Base-by-base conservation (phyloP, 345 rosid genomes). In the Hibiscus syriacus region DNA sequence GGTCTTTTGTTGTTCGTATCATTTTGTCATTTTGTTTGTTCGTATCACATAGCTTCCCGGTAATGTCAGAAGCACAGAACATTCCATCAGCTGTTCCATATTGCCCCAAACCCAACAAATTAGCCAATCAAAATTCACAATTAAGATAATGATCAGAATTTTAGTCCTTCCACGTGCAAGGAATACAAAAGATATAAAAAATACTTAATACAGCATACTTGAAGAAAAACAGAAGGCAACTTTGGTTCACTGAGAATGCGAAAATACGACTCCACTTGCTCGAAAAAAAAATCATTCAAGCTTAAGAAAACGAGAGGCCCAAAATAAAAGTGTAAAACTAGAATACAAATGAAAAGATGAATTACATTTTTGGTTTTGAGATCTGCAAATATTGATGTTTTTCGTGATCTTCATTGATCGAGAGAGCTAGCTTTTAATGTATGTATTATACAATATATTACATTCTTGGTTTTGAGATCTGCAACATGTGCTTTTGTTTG, bases 71-170 rank as follows among this genome's bases (percentile, higher is more conserved):
- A 52, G 92, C 85, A 67, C 96, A 85, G 76, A 83, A 87, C 74
- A 86, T 89, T 65, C 90, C 95, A 76, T 87, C 90, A 66, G 90
- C 86, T 45, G 92, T 87, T 69, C 99, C 97, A 62, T 89, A 94
- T 69, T 94, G 96, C 73, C 99, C 99, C 80, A 89, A 70, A 91
- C 97, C 98, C 99, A 94, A 74, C 97, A 94, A 71, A 91, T 89
- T 69, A 94, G 90, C 99, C 12, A 66, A 79, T 52, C 76, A 74
- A 49, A 76, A 78, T 23, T 36, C 75, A 52, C 59, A 48, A 67
- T 32, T 72, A 55, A 69, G 49, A 76, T 13, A 26, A 41, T 19
- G 48, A 45, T 32, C 16, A 41, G n/a, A n/a, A 23, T 25, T 59
- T 34, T 41, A 61, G 30, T 11, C 54, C 45, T 14, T 25, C 30